Evolutionary conservation across 345 rosid genomes (phyloP).

Genomic region (Camelina hispida): DNA sequence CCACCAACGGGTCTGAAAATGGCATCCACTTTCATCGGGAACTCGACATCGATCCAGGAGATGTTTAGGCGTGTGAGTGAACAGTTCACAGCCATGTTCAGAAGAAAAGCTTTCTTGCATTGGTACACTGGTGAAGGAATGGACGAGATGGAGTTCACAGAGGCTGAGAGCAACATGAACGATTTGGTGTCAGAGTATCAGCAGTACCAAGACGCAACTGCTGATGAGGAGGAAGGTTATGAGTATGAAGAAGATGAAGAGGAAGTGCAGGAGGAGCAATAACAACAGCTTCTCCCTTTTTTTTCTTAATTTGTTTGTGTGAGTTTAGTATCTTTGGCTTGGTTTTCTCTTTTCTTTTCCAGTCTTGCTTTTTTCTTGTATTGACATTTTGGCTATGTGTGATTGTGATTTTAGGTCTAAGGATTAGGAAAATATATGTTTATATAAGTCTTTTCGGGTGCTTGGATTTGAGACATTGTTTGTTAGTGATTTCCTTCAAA

Average conservation of each 20-base stretch:
- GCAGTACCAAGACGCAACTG: slow-evolving; percentile 80
- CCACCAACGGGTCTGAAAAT: slow-evolving; percentile 79
- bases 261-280: slow-evolving; percentile 57
- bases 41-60: slow-evolving; percentile 80
- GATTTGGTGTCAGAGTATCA: slow-evolving; percentile 81
- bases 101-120: slow-evolving; percentile 76
- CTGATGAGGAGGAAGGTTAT: slow-evolving; percentile 71
- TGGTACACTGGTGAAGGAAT: slow-evolving; percentile 88
- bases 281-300: slow-evolving; percentile 12
- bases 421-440: slow-evolving; percentile 28
- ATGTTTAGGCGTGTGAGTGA: slow-evolving; percentile 80
- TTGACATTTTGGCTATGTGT: slow-evolving; percentile 36
- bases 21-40: slow-evolving; percentile 84
- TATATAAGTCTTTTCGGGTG: slow-evolving; percentile 34
- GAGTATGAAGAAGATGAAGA: slow-evolving; percentile 65
- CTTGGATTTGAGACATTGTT: slow-evolving; percentile 23
- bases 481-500: background rate
- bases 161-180: slow-evolving; percentile 83
- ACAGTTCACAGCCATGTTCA: slow-evolving; percentile 79
- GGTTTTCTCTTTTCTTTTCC: background rate
- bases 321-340: slow-evolving; percentile 35
- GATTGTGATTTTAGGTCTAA: slow-evolving; percentile 16
- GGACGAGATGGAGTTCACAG: slow-evolving; percentile 92
- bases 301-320: slow-evolving; percentile 23
- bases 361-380: slow-evolving; percentile 10